A percentile compares a stretch with the other conserved stretches of the same genome.
These are phyloP conservation scores for Achaetomium macrosporum DNA, from an alignment of 2,329 filamentous ascomycete species.

Conservation along the genomic window DNA sequence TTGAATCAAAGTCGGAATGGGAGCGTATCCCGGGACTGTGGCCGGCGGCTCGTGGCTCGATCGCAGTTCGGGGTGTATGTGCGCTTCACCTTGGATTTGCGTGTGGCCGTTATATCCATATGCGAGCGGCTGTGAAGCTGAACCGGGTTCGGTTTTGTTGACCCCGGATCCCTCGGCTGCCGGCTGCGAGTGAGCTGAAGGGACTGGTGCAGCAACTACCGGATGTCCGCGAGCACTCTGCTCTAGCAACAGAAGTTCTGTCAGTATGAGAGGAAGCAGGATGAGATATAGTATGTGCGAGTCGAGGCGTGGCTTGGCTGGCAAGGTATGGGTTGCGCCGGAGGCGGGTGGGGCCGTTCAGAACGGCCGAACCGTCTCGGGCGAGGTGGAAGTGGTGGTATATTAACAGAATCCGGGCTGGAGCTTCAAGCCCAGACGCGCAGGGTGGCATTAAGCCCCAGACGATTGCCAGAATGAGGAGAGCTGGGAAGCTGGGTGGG, in stretches of 20 bases:
- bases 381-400: neutral
- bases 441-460: neutral
- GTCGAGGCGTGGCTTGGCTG: too few relatives aligned
- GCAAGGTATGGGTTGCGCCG: neutral
- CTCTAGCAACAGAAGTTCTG: slow-evolving; percentile 10
- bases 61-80: slow-evolving; percentile 46
- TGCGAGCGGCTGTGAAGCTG: slow-evolving; percentile 22
- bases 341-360: neutral
- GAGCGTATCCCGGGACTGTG: slow-evolving; percentile 20
- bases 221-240: slow-evolving; percentile 15
- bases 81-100: slow-evolving; percentile 35
- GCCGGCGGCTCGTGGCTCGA: slow-evolving; percentile 21
- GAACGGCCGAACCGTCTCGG: slow-evolving; percentile 5
- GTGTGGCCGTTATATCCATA: slow-evolving; percentile 42
- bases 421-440: slow-evolving; percentile 4
- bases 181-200: slow-evolving; percentile 13
- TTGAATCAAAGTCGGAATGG: slow-evolving; percentile 32
- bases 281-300: too few relatives aligned
- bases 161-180: slow-evolving; percentile 4
- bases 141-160: slow-evolving; percentile 14
- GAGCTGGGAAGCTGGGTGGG: neutral
- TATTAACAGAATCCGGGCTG: slow-evolving; percentile 1
- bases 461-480: neutral
- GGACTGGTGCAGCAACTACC: slow-evolving; percentile 6
- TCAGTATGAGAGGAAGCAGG: slow-evolving; percentile 15